A percentile compares a stretch with the other conserved stretches of the same genome.
These are phyloP conservation scores for Sphagnum fallax DNA, from an alignment of 228 moss, liverwort and hornwort genomes.

Conservation along the genomic window DNA sequence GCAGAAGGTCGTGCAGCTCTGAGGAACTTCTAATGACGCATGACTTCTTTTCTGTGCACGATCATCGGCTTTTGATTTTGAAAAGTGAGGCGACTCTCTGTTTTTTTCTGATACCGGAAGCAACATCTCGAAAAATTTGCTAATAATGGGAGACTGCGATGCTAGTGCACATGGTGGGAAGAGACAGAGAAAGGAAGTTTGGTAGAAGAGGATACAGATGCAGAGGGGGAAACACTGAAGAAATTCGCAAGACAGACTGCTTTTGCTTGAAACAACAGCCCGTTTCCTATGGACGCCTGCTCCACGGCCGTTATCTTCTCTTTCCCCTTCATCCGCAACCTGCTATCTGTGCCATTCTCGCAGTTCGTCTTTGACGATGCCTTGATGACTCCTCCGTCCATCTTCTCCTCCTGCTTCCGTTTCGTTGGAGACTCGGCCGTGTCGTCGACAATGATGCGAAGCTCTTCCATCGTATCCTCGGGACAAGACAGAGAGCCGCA, in stretches of 20 bases:
- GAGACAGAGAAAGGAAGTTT: neutral
- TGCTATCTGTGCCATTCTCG: conserved; percentile 31
- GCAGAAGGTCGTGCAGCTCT: no score
- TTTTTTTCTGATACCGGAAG: no score
- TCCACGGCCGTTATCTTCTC: conserved; percentile 48
- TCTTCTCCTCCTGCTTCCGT: conserved; percentile 49
- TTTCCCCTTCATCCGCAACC: conserved; percentile 47
- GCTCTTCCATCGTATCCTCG: conserved; percentile 53
- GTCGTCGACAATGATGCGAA: conserved; percentile 29
- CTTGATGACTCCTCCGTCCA: conserved; percentile 8
- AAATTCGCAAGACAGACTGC: conserved; percentile 44
- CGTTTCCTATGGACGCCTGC: conserved; percentile 35
- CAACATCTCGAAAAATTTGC: no score
- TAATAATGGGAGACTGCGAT: no score
- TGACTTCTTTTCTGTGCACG: no score
- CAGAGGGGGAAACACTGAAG: neutral
- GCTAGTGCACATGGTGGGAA: no score
- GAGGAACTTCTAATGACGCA: no score
- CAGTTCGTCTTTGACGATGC: conserved; percentile 14
- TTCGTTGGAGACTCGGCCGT: conserved; percentile 48
- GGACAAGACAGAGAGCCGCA: conserved; percentile 41
- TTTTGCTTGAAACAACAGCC: conserved; percentile 35
- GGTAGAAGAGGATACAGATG: neutral
- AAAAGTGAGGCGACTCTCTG: no score
- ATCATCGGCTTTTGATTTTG: no score